phyloP scores from a whole-genome alignment of 2,329 filamentous ascomycete species.

The Hawksworthiomyces lignivorus region DNA sequence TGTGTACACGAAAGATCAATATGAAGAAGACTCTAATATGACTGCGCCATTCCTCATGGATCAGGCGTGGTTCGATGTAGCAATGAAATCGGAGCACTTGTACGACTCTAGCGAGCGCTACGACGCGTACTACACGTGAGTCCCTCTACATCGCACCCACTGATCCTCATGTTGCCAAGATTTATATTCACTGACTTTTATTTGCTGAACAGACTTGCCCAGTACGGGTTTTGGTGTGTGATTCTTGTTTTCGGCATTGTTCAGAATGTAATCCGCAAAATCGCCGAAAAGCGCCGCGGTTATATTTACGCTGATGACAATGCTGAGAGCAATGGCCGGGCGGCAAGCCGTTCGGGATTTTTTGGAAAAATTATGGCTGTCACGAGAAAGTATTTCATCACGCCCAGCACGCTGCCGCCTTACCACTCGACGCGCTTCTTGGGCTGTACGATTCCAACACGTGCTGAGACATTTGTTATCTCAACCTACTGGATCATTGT shows the following conservation, averaged over 20 bases:
- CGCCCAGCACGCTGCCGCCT: slow-evolving; percentile 11
- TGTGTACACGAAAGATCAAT: background rate
- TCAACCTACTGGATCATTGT: slow-evolving; percentile 12
- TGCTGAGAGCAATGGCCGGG: background rate
- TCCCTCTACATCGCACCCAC: background rate
- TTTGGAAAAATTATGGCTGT: background rate
- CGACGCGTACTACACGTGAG: slow-evolving; percentile 10
- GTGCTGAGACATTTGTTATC: slow-evolving; percentile 14
- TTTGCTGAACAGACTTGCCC: slow-evolving; percentile 4
- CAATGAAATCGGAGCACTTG: background rate
- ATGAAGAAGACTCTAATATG: background rate
- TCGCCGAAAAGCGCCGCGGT: slow-evolving; percentile 6
- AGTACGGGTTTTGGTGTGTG: slow-evolving; percentile 13
- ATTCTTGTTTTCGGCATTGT: slow-evolving; percentile 13
- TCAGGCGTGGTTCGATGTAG: background rate
- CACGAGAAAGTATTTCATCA: slow-evolving; percentile 11
- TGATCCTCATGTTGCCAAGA: background rate
- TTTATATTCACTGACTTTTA: background rate
- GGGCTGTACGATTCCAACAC: slow-evolving; percentile 17
- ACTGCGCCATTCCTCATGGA: slow-evolving; percentile 8
- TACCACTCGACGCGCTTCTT: slow-evolving; percentile 13
- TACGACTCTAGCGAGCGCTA: background rate
- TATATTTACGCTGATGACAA: slow-evolving; percentile 10
- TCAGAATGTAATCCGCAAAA: slow-evolving; percentile 6
- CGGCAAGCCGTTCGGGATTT: background rate